Base-by-base conservation (phyloP, 1,139 yeast species). In the Hemisphaericaspora xylanilytica region DNA sequence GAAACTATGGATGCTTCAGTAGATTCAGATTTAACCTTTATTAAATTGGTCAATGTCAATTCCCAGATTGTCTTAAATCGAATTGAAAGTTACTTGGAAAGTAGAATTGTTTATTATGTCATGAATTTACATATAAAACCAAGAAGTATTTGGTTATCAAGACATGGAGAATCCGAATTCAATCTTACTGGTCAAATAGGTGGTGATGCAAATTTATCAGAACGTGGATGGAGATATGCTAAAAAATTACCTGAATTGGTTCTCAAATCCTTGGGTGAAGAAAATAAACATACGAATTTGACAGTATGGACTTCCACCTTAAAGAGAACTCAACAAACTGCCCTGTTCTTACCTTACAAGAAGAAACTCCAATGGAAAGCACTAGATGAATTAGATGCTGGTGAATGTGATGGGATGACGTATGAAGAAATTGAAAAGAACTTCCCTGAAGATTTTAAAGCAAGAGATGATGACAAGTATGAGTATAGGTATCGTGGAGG, bases 231-330 rank as follows among this genome's bases (percentile, higher is more conserved):
- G 67, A 68, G 83, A 53, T 92, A 92, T 58, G 95, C 97, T 5
- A 68, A 75, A 40, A 87, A 83, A 59, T 73, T 92, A 44, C 96
- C 97, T 1, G 82, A 80, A 30, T 60, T 92, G 47, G 94, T 89
- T 3, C 70, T 72, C 41, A 75, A 81, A 48, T 84, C 89, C 5
- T 80, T 87, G 37, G 92, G 89, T 5, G 73, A 67, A 38, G 92
- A 87, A 44, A 68, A 74, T 50, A 60, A 66, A 47, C 77, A 76
- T 45, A 75, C 78, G 26, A 78, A 84, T 41, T 70, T 92, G 53
- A 89, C 96, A 2, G 95, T 92, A 29, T 92, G 98, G 98, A 92
- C 97, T 0, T 88, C 97, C 3, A 92, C 98, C 0, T 73, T 92
- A 52, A 80, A 75, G 46, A 76, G 98, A 61, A 92, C 98, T 5